Conservation (phyloP, 768 basidiomycete species). For the Suillus ampliporus region DNA sequence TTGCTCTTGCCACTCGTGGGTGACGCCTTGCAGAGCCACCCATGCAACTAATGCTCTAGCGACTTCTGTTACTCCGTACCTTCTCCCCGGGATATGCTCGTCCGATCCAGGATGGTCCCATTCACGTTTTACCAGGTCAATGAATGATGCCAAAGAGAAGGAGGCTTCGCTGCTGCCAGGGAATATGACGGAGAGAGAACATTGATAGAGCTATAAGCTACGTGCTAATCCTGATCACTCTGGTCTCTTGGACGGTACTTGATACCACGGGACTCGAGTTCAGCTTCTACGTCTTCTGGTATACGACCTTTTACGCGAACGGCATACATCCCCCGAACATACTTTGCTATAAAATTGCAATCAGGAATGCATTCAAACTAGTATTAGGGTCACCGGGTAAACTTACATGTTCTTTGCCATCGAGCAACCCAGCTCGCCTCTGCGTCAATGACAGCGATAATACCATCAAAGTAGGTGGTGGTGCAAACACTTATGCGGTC, state of each 20-base stretch:
- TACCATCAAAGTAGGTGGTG: constrained; percentile 90
- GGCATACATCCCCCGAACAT: constrained; percentile 91
- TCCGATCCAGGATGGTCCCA: constrained; percentile 63
- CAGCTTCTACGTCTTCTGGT: constrained; percentile 84
- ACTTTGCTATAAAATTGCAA: constrained; percentile 67
- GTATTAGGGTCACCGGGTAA: constrained; percentile 6
- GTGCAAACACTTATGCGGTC: constrained; percentile 89
- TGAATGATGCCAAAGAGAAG: constrained; percentile 81
- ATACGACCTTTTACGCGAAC: constrained; percentile 86
- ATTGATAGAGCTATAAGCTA: constrained; percentile 75
- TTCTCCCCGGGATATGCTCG: constrained; percentile 59
- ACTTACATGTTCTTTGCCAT: constrained; percentile 93
- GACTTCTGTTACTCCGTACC: constrained; percentile 68
- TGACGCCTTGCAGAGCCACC: constrained; percentile 82
- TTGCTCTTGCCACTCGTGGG: constrained; percentile 80
- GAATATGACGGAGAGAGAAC: constrained; percentile 68
- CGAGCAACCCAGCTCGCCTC: constrained; percentile 93
- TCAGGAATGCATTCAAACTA: background rate
- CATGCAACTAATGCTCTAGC: constrained; percentile 77
- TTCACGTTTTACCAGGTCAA: constrained; percentile 79
- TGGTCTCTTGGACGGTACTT: constrained; percentile 88
- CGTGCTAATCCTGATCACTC: constrained; percentile 66
- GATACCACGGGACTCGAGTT: constrained; percentile 77
- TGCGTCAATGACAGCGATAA: constrained; percentile 86
- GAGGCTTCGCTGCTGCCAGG: constrained; percentile 80